Percentiles rank a stretch among this genome's conserved stretches.
phyloP scores from a whole-genome alignment of 495 filamentous ascomycete species.

The Neurospora africana region DNA sequence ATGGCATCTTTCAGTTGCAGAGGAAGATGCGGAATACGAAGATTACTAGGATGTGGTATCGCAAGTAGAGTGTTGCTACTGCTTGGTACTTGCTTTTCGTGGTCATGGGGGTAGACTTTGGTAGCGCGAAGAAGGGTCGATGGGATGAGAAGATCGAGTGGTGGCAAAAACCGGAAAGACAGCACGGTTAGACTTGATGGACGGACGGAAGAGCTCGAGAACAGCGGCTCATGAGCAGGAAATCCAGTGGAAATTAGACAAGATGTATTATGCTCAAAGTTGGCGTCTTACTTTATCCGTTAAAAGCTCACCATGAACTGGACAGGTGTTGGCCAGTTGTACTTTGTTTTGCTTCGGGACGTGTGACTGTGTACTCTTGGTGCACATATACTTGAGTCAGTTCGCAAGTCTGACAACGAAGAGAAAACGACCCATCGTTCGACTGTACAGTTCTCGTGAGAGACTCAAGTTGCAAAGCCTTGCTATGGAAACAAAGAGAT shows the following conservation, averaged over 20 bases:
- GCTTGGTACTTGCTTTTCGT: background rate
- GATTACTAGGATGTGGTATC: slow-evolving; percentile 54
- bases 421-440: background rate
- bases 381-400: background rate
- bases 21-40: slow-evolving; percentile 78
- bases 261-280: background rate
- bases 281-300: background rate
- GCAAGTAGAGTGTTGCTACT: slow-evolving; percentile 16
- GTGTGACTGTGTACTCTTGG: background rate
- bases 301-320: background rate
- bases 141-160: background rate
- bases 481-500: too few species aligned
- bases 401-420: background rate
- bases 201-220: background rate
- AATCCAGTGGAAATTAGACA: background rate
- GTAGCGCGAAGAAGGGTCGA: background rate
- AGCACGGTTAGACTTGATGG: background rate
- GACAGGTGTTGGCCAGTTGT: background rate
- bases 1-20: slow-evolving; percentile 78
- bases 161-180: background rate
- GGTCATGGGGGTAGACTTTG: background rate
- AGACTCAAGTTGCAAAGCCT: too few species aligned
- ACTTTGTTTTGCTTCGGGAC: background rate
- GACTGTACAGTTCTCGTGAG: too few species aligned
- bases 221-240: background rate